Percentiles rank a stretch among this genome's conserved stretches.
phyloP scores from a whole-genome alignment of 305 asterid species.

The Stenogyne calaminthoides region DNA sequence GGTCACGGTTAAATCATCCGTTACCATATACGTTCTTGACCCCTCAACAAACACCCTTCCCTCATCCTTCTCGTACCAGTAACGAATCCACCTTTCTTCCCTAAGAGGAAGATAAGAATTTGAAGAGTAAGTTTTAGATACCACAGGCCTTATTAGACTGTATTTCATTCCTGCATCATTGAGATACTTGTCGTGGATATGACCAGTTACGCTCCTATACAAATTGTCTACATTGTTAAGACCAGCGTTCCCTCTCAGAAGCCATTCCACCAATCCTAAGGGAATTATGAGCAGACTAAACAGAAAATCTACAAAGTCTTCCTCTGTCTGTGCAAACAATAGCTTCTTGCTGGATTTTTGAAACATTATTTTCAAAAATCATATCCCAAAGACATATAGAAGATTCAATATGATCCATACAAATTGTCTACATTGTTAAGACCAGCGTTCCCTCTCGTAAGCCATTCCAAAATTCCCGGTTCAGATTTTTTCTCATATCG shows the following conservation, averaged over 20 bases:
- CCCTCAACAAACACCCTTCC: no score
- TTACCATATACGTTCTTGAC: no score
- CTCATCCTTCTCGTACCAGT: no score
- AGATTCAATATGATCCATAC: no score
- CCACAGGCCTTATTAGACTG: neutral
- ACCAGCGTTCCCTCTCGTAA: neutral
- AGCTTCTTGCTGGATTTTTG: no score
- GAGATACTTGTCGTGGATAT: neutral
- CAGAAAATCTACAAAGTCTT: conserved; percentile 14
- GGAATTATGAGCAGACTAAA: conserved; percentile 22
- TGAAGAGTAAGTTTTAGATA: neutral
- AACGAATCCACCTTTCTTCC: neutral
- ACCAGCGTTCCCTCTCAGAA: neutral
- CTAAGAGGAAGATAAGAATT: neutral
- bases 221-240: neutral
- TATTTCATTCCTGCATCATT: neutral
- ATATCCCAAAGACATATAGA: no score
- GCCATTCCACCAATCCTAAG: conserved; percentile 14
- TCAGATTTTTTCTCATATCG: no score
- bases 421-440: neutral
- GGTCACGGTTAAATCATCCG: no score
- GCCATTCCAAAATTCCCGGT: no score
- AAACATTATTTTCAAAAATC: no score
- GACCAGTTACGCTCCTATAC: conserved; percentile 1
- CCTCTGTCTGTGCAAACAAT: neutral